Evolutionary conservation across 306 rosid species (phyloP).

Genomic region (Canavalia ensiformis): DNA sequence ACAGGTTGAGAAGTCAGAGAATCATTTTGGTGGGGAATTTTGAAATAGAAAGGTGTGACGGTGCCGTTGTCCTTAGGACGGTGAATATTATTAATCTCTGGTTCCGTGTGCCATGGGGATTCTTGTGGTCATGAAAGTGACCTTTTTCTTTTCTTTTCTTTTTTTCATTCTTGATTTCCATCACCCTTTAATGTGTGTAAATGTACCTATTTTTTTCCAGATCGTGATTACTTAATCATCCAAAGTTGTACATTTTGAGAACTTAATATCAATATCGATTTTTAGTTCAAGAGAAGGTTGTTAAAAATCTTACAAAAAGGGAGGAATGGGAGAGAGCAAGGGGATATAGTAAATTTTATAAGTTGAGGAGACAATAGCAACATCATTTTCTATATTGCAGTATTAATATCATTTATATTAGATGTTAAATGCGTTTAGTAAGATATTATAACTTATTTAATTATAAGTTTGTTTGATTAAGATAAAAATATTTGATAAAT

Average conservation of each 20-base stretch:
- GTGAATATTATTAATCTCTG: constrained; percentile 26
- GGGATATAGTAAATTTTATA: too few species aligned
- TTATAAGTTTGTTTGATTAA: too few species aligned
- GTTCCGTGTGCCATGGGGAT: constrained; percentile 45
- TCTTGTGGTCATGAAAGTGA: constrained; percentile 46
- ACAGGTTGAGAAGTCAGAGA: constrained; percentile 11
- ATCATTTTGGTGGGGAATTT: constrained; percentile 32
- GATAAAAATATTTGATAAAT: too few species aligned
- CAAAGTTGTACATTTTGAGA: neutral
- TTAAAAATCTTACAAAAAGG: neutral
- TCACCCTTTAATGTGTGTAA: constrained; percentile 11
- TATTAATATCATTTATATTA: too few species aligned
- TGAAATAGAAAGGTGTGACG: constrained; percentile 51
- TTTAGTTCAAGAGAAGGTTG: neutral
- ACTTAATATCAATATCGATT: neutral
- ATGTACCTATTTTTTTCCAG: neutral
- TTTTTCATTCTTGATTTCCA: neutral
- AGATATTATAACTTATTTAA: too few species aligned
- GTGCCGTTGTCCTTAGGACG: constrained; percentile 48
- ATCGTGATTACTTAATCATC: neutral
- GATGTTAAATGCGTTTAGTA: too few species aligned
- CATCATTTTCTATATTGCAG: too few species aligned
- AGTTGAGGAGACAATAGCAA: too few species aligned
- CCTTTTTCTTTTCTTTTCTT: neutral
- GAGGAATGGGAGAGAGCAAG: too few species aligned